These are phyloP conservation scores for Bolboschoenus planiculmis DNA, from an alignment of 176 grass and related monocot genomes.

Conservation along the genomic window DNA sequence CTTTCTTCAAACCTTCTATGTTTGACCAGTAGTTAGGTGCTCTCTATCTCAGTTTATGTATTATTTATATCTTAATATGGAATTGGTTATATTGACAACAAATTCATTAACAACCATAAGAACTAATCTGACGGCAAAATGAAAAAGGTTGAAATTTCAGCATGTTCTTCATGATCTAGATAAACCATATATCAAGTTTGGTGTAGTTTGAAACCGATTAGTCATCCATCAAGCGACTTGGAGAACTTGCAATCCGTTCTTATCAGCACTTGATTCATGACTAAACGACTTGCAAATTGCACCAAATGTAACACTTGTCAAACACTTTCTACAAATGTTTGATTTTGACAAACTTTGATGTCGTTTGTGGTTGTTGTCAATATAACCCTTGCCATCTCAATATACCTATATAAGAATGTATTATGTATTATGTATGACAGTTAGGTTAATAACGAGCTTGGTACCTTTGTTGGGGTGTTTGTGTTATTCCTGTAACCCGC, in stretches of 20 bases:
- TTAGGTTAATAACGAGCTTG: background rate
- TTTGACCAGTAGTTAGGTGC: background rate
- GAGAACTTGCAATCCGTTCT: background rate
- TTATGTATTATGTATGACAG: background rate
- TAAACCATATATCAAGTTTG: no score
- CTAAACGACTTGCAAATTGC: background rate
- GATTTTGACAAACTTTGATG: background rate
- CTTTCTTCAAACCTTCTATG: slow-evolving; percentile 44
- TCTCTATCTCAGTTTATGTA: background rate
- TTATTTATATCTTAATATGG: background rate
- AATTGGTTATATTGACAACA: background rate
- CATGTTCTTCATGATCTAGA: background rate
- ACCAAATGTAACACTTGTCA: background rate
- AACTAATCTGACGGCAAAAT: background rate
- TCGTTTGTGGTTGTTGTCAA: background rate
- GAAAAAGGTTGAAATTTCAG: background rate
- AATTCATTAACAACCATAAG: background rate
- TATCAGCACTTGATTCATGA: background rate
- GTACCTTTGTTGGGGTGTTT: background rate
- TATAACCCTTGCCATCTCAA: background rate
- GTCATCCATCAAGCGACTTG: background rate
- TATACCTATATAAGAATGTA: background rate
- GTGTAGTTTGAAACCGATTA: background rate
- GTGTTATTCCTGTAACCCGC: background rate
- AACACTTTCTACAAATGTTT: background rate